Conservation (phyloP, 2,329 filamentous ascomycete species). For the Calonectria hongkongensis region DNA sequence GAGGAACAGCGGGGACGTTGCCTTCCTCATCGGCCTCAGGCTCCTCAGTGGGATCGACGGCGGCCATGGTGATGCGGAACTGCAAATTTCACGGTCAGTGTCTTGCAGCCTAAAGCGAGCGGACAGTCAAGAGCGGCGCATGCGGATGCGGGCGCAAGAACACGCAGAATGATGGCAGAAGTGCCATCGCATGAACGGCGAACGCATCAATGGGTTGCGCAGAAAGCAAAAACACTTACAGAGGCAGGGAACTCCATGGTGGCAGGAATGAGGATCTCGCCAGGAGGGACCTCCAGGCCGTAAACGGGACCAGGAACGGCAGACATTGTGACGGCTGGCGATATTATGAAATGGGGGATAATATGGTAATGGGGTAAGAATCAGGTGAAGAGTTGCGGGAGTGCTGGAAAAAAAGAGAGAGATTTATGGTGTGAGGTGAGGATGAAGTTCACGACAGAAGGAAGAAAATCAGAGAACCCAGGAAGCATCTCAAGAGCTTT, state of each 20-base stretch:
- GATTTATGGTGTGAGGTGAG: conserved; percentile 39
- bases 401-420: conserved; percentile 34
- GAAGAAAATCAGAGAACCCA: conserved; percentile 51
- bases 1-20: conserved; percentile 77
- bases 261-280: conserved; percentile 88
- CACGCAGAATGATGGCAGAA: conserved; percentile 24
- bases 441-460: conserved; percentile 44
- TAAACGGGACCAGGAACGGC: conserved; percentile 86
- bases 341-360: conserved; percentile 28
- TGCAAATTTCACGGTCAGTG: conserved; percentile 62
- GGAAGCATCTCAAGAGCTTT: conserved; percentile 52
- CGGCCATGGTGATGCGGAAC: conserved; percentile 99
- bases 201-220: conserved; percentile 4
- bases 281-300: conserved; percentile 91
- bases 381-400: conserved; percentile 7
- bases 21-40: conserved; percentile 79
- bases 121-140: conserved; percentile 13
- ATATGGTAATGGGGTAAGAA: conserved; percentile 23
- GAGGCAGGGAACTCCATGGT: conserved; percentile 87
- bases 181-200: neutral
- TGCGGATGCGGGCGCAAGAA: neutral
- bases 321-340: conserved; percentile 68
- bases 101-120: conserved; percentile 3
- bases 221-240: conserved; percentile 73
- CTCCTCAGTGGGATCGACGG: conserved; percentile 90